These are phyloP conservation scores for Hymenoscyphus repandus DNA, from an alignment of 2,329 filamentous ascomycete genomes.

Conservation along the genomic window DNA sequence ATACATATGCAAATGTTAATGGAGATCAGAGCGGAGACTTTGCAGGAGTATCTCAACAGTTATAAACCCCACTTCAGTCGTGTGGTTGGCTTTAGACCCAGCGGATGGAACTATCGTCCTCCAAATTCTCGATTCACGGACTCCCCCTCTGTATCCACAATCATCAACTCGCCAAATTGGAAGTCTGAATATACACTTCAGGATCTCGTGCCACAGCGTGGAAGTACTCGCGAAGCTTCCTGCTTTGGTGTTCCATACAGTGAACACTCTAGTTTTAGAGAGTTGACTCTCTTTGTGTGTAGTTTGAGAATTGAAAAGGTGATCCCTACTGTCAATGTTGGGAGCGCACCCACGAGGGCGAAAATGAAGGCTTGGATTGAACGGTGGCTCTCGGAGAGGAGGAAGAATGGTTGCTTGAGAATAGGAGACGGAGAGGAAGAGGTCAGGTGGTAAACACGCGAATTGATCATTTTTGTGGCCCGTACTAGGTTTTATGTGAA, in stretches of 20 bases:
- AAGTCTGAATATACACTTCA: conserved; percentile 63
- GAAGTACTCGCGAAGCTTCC: conserved; percentile 73
- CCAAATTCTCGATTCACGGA: conserved; percentile 54
- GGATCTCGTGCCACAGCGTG: conserved; percentile 76
- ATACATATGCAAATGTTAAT: conserved; percentile 97
- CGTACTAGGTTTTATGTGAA: background rate
- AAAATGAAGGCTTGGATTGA: conserved; percentile 63
- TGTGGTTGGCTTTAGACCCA: conserved; percentile 86
- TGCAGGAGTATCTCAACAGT: conserved; percentile 79
- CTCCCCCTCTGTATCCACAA: conserved; percentile 57
- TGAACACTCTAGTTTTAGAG: conserved; percentile 91
- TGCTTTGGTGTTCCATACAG: conserved; percentile 95
- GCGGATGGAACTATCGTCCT: conserved; percentile 88
- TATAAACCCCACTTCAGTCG: conserved; percentile 79
- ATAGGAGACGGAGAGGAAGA: conserved; percentile 25
- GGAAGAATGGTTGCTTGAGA: conserved; percentile 47
- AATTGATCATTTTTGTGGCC: background rate
- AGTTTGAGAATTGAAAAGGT: conserved; percentile 80
- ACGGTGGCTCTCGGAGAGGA: conserved; percentile 54
- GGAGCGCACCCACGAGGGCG: conserved; percentile 50
- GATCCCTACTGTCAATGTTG: conserved; percentile 86
- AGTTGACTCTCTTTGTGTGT: conserved; percentile 91
- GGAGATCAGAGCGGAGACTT: conserved; percentile 86
- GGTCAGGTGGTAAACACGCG: conserved; percentile 23
- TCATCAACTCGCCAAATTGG: conserved; percentile 62